Evolutionary conservation across 73 alveolate genomes (phyloP).

Genomic region (Paramecium caudatum): DNA sequence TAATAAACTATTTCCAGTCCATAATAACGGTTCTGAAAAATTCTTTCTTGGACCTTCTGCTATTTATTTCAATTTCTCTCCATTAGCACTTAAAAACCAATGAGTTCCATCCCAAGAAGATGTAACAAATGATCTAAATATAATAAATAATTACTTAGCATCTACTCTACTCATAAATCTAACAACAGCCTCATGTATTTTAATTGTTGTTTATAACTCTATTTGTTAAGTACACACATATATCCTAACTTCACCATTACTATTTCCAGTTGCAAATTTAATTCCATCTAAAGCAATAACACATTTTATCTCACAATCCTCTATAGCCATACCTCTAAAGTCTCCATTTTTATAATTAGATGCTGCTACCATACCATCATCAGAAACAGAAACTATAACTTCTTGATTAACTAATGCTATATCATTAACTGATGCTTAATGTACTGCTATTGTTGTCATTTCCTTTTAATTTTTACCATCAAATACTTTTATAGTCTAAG

Average conservation of each 20-base stretch:
- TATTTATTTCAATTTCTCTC: not conserved
- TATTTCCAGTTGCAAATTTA: slow-evolving; percentile 45
- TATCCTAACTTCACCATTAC: slow-evolving; percentile 24
- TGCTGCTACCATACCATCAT: slow-evolving; percentile 29
- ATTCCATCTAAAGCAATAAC: slow-evolving; percentile 52
- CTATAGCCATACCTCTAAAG: not conserved
- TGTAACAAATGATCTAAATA: slow-evolving; percentile 27
- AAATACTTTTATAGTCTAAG: slow-evolving; percentile 39
- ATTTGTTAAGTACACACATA: not conserved
- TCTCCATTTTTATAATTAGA: not conserved
- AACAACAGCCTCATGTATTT: not conserved
- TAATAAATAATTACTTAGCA: not conserved
- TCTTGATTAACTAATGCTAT: slow-evolving; percentile 37
- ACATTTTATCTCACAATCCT: slow-evolving; percentile 24
- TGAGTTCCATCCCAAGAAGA: slow-evolving; percentile 57
- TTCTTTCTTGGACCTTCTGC: slow-evolving; percentile 49
- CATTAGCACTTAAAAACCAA: not conserved
- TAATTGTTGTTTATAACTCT: not conserved
- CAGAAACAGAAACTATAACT: slow-evolving; percentile 43
- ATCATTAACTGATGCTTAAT: slow-evolving; percentile 57
- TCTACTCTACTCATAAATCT: slow-evolving; percentile 37
- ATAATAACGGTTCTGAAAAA: slow-evolving; percentile 31
- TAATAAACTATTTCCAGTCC: slow-evolving; percentile 45
- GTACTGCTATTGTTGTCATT: not conserved
- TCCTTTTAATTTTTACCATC: not conserved